Evolutionary conservation across 495 filamentous ascomycete genomes (phyloP), one percentile per base, ranked within the genome.

Genomic region (Corynascus novoguineensis): DNA sequence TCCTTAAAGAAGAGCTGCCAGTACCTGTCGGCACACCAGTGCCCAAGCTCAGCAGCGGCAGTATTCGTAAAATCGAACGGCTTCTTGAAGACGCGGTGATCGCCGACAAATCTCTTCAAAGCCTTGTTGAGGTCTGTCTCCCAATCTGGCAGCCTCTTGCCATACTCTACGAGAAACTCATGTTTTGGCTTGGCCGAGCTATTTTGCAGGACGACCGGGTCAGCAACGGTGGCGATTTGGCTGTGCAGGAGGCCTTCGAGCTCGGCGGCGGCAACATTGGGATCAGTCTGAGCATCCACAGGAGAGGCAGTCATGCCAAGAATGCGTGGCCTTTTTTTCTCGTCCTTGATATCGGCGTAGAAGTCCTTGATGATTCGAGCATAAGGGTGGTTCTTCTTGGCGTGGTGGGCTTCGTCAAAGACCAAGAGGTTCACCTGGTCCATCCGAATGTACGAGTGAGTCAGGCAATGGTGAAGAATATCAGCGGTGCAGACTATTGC

Each of bases 251-350:
- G 73, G 0, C 68, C 76, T 64, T 99, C 93, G 0, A 99, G 79
- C 55, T 89, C 81, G 27, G 83, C 85, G 22, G 90, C 90, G 53
- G 87, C 87, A 38, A 82, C 73, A 21, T 81, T 72, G 24, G 89
- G 80, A 63, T 93, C 83, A 0, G 79, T 76, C 61, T 87, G 85
- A 3, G 86, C 83, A 74, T 97, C 92, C n/a, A 97, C 86, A 2
- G 93, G 93, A 10, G 92, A 97, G 15, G 93, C 93, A 9, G 93
- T 99, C 92, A 99, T 96, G 17, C 92, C 93, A 64, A 99, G 88
- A 22, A 99, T 84, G 54, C 86, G 86, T 14, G 93, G 95, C 2
- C 83, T 78, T 19, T 71, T 75, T 1, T 69, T 63, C 1, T 67
- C 67, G 0, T 73, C 65, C 40, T 72, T 63, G 24, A 65, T 58